A percentile compares a stretch with the other conserved stretches of the same genome.
phyloP scores from a whole-genome alignment of 163 green algal genomes.

The Scenedesmus sp. region DNA sequence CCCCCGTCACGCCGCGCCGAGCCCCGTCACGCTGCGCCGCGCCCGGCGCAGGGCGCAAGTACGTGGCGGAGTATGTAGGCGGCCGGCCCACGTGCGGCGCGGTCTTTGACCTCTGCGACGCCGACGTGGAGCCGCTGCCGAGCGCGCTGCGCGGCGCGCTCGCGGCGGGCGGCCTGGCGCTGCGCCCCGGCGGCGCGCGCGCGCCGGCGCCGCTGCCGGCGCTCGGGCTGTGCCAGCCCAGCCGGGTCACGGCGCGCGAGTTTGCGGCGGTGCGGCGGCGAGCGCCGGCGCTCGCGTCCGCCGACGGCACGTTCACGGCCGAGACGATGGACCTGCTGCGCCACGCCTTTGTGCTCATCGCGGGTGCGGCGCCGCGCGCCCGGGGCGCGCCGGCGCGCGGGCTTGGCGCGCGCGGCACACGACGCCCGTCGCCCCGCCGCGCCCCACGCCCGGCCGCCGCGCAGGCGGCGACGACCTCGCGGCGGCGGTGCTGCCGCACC shows the following conservation, averaged over 20 bases:
- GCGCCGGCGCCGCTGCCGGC: slow-evolving; percentile 50
- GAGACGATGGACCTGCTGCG: slow-evolving; percentile 65
- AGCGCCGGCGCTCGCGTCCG: slow-evolving; percentile 29
- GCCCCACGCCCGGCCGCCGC: too few relatives aligned
- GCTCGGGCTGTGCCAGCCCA: slow-evolving; percentile 63
- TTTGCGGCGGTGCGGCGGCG: slow-evolving; percentile 21
- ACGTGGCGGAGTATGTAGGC: slow-evolving; percentile 70
- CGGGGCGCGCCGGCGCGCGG: too few relatives aligned
- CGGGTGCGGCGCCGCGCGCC: slow-evolving; percentile 32
- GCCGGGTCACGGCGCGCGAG: slow-evolving; percentile 50
- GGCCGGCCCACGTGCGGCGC: slow-evolving; percentile 60
- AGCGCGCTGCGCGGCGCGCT: slow-evolving; percentile 19
- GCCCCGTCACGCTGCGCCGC: too few relatives aligned
- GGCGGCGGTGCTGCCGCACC: slow-evolving; percentile 54
- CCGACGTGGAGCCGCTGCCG: slow-evolving; percentile 47
- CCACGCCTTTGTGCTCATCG: slow-evolving; percentile 62
- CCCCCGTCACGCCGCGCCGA: too few relatives aligned
- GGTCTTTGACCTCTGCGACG: slow-evolving; percentile 58
- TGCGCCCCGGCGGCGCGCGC: too few relatives aligned
- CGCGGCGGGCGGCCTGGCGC: background rate
- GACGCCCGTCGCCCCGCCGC: too few relatives aligned
- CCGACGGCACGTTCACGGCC: slow-evolving; percentile 53
- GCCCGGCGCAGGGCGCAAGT: slow-evolving; percentile 53
- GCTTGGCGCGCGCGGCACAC: too few relatives aligned
- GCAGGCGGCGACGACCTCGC: slow-evolving; percentile 48